A percentile compares a stretch with the other conserved stretches of the same genome.
Evolutionary conservation across 768 basidiomycete species (phyloP).

Genomic region (Lactarius deliciosus): DNA sequence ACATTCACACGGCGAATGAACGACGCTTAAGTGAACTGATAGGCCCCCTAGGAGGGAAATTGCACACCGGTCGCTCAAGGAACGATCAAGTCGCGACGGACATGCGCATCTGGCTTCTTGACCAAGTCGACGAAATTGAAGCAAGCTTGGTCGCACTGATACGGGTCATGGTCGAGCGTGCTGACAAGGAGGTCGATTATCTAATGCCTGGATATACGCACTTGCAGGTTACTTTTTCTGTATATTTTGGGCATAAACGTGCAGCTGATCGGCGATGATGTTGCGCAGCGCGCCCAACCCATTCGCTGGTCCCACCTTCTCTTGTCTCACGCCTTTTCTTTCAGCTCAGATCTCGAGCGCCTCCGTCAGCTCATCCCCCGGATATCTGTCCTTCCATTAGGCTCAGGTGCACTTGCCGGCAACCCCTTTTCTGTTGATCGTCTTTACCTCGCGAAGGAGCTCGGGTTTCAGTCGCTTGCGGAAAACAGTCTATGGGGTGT

Average conservation of each 20-base stretch:
- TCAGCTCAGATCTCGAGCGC: constrained; percentile 85
- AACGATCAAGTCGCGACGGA: constrained; percentile 99
- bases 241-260: not conserved
- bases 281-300: constrained; percentile 85
- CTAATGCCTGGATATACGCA: constrained; percentile 97
- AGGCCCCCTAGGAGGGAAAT: constrained; percentile 88
- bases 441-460: constrained; percentile 86
- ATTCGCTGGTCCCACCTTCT: constrained; percentile 98
- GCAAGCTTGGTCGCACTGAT: constrained; percentile 72
- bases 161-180: constrained; percentile 86
- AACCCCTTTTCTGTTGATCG: constrained; percentile 95
- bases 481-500: constrained; percentile 98
- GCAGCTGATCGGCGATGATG: constrained; percentile 5
- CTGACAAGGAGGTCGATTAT: constrained; percentile 89
- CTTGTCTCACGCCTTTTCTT: constrained; percentile 92
- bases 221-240: constrained; percentile 64
- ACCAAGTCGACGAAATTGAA: constrained; percentile 69
- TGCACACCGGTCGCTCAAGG: constrained; percentile 95
- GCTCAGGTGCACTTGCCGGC: constrained; percentile 92
- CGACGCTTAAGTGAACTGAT: constrained; percentile 91
- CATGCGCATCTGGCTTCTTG: constrained; percentile 93
- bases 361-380: constrained; percentile 83
- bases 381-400: constrained; percentile 90
- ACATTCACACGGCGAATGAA: constrained; percentile 99
- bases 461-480: constrained; percentile 83